Evolutionary conservation across 106 monocot genomes (phyloP), one percentile per base, ranked within the genome.

Genomic region (Chionographis japonica): DNA sequence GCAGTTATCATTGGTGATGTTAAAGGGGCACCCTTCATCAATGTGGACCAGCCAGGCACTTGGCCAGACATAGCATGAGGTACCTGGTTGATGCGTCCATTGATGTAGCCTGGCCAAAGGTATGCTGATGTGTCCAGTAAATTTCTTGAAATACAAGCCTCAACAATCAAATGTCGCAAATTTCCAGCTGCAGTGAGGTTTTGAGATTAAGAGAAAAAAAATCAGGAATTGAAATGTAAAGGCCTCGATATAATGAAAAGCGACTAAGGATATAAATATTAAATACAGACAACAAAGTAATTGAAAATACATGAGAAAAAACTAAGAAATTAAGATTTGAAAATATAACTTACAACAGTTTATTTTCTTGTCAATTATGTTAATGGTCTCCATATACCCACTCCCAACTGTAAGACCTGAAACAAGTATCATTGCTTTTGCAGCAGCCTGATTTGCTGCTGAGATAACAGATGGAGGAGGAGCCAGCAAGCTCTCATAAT

Each of bases 111-210:
- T 35, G 87, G 83, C 98, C 92, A 93, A 62, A 64, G 90, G 61
- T 98, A 98, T 17, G 87, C 98, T 36, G 98, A 90, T 43, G 90
- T 88, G 43, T 98, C 98, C 65, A 98, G 62, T 60, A 98, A 77
- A 56, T 90, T 87, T 58, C 98, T 54, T 61, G 93, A 83, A 55
- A 98, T 98, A 75, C 98, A 98, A 50, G 93, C 84, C 81, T 98
- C 98, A 63, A 98, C 87, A 81, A 98, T 93, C 74, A 98, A 76
- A 81, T 98, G 98, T 27, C 87, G 62, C 93, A 98, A 72, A 79
- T 98, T 93, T 50, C 98, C 98, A 85, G 76, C 98, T 98, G 87
- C 59, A 80, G 74, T 52, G 53, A 60, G 6, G 67, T 39, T 40
- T 54, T 4, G 12, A 62, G 10, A 53, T 46, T 46, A 46, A 70